Evolutionary conservation across 208 protist genomes (phyloP).

Genomic region (Spongospora subterranea): DNA sequence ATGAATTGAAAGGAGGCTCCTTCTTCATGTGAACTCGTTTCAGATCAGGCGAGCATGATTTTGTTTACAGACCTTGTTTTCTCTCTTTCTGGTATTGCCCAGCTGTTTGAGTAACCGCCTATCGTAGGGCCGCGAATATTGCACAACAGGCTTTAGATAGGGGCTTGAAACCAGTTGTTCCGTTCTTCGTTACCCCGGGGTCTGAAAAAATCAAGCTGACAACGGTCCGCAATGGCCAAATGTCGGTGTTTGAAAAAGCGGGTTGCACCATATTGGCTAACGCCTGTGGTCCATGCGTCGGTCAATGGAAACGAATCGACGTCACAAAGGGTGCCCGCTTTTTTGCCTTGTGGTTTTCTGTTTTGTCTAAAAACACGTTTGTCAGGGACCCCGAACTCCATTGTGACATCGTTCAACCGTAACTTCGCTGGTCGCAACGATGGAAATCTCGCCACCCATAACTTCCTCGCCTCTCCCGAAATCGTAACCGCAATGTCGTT

Average conservation of each 20-base stretch:
- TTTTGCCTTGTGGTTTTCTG: background rate
- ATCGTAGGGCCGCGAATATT: conserved; percentile 58
- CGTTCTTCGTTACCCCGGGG: conserved; percentile 82
- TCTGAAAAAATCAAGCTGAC: conserved; percentile 84
- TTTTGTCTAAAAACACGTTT: background rate
- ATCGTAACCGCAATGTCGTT: conserved; percentile 77
- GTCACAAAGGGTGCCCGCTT: conserved; percentile 69
- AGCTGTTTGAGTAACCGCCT: background rate
- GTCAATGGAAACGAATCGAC: conserved; percentile 82
- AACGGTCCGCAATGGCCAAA: conserved; percentile 77
- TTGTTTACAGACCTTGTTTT: background rate
- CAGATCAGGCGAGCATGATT: background rate
- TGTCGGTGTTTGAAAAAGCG: conserved; percentile 71
- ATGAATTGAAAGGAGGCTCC: no score
- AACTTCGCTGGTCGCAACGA: conserved; percentile 85
- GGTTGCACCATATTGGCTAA: conserved; percentile 83
- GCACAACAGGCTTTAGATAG: conserved; percentile 76
- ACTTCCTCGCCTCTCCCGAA: conserved; percentile 85
- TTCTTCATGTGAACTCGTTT: no score
- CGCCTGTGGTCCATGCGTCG: conserved; percentile 85
- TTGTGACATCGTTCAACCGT: conserved; percentile 87
- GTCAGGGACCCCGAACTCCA: conserved; percentile 77
- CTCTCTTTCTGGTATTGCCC: background rate
- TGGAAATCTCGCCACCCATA: conserved; percentile 80
- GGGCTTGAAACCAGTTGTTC: conserved; percentile 77